Evolutionary conservation across 192 early-diverging fungal species (phyloP).

Genomic region (Umbelopsis isabellina): DNA sequence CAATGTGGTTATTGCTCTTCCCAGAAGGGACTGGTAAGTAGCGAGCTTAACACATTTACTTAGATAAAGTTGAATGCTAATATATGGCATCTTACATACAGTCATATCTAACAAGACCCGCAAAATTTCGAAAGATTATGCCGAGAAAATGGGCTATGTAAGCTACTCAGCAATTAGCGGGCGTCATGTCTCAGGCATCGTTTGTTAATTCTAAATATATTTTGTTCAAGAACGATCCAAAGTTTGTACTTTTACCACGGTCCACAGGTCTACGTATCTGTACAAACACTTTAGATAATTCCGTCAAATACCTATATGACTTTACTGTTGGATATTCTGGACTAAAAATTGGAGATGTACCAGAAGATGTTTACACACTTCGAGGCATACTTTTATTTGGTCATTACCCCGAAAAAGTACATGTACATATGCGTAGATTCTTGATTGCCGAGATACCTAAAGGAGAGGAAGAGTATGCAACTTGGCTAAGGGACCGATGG

Average conservation of each 20-base stretch:
- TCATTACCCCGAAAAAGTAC: conserved; percentile 75
- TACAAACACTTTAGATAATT: conserved; percentile 63
- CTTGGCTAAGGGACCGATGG: conserved; percentile 81
- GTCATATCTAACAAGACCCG: conserved; percentile 79
- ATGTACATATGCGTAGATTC: conserved; percentile 79
- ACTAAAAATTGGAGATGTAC: conserved; percentile 69
- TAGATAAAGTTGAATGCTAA: not conserved
- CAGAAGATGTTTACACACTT: conserved; percentile 83
- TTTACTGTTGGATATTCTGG: conserved; percentile 89
- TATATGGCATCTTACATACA: not conserved
- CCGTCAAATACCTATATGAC: conserved; percentile 81
- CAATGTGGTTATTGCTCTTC: conserved; percentile 92
- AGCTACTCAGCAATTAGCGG: not conserved
- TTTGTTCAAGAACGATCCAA: conserved; percentile 52
- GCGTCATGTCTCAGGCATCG: not conserved
- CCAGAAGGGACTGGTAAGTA: conserved; percentile 85
- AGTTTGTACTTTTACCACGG: conserved; percentile 83
- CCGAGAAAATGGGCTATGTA: conserved; percentile 67
- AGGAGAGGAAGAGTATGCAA: conserved; percentile 69
- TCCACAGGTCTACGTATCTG: conserved; percentile 81
- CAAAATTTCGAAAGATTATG: conserved; percentile 68
- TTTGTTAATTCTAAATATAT: not conserved
- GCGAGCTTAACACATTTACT: not conserved
- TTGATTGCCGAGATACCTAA: conserved; percentile 66
- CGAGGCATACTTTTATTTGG: conserved; percentile 74